phyloP scores from a whole-genome alignment of 2,329 filamentous ascomycete species.

The Alternaria brassicae region DNA sequence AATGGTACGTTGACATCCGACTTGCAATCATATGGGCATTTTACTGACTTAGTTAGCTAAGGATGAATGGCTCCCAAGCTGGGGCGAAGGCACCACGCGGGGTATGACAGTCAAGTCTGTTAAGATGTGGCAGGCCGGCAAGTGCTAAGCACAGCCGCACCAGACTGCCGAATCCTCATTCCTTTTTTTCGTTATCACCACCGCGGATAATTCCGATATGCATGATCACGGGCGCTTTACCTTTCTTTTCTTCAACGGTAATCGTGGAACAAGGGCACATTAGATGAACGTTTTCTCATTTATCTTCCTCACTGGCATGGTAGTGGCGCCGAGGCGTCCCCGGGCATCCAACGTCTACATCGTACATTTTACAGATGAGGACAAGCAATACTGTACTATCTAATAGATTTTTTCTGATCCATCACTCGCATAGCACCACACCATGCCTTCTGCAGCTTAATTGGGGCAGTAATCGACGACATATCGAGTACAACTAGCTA shows the following conservation, averaged over 20 bases:
- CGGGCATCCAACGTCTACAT: background rate
- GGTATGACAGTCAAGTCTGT: conserved; percentile 72
- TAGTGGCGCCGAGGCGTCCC: conserved; percentile 10
- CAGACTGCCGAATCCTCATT: background rate
- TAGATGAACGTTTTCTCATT: conserved; percentile 8
- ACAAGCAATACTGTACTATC: conserved; percentile 3
- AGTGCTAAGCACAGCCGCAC: conserved; percentile 19
- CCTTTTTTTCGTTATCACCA: background rate
- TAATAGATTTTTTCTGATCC: conserved; percentile 2
- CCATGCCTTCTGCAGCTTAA: background rate
- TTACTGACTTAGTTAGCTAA: conserved; percentile 68
- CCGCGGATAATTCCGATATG: background rate
- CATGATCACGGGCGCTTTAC: background rate
- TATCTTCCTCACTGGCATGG: conserved; percentile 7
- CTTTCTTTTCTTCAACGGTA: background rate
- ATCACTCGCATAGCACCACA: background rate
- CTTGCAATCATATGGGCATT: background rate
- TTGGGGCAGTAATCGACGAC: background rate
- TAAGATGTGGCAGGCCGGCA: conserved; percentile 56
- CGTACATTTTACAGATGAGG: background rate
- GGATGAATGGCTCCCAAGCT: conserved; percentile 70
- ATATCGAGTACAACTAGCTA: background rate
- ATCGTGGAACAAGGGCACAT: conserved; percentile 3
- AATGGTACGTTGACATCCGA: conserved; percentile 22
- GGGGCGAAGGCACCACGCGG: conserved; percentile 65